Conservation (phyloP, 148 eudicot genomes). For the Fagopyrum homotropicum region DNA sequence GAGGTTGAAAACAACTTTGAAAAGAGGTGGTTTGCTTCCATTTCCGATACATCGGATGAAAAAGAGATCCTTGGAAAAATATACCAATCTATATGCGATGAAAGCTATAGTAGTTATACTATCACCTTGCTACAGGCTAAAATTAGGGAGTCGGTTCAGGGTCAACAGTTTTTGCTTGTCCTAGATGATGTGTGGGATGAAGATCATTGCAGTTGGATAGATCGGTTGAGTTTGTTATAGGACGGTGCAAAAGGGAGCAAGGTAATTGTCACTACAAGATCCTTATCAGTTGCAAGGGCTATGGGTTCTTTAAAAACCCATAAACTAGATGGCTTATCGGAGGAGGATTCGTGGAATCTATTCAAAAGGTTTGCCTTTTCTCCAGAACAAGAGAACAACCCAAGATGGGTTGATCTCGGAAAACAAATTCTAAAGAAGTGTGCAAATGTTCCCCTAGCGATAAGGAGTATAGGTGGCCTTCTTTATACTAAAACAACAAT, state of each 20-base stretch:
- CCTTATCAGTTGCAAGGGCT: too few species aligned
- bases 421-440: too few species aligned
- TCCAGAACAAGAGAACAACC: slow-evolving; percentile 5
- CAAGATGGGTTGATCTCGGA: background rate
- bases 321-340: slow-evolving; percentile 19
- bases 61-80: background rate
- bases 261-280: too few species aligned
- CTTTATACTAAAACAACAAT: too few species aligned
- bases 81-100: background rate
- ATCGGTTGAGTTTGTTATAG: too few species aligned
- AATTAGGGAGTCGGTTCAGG: too few species aligned
- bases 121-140: background rate
- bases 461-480: too few species aligned
- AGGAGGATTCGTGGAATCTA: slow-evolving; percentile 20
- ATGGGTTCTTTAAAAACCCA: background rate
- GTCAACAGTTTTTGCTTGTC: background rate
- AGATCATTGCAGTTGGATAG: too few species aligned
- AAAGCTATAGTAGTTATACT: background rate
- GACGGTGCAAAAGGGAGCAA: too few species aligned
- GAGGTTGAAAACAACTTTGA: background rate
- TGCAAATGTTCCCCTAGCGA: too few species aligned
- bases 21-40: background rate
- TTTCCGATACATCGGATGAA: background rate
- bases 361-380: slow-evolving; percentile 7
- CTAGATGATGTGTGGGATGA: too few species aligned